Base-by-base conservation (phyloP, 2,329 filamentous ascomycete species). In the Exophiala xenobiotica region DNA sequence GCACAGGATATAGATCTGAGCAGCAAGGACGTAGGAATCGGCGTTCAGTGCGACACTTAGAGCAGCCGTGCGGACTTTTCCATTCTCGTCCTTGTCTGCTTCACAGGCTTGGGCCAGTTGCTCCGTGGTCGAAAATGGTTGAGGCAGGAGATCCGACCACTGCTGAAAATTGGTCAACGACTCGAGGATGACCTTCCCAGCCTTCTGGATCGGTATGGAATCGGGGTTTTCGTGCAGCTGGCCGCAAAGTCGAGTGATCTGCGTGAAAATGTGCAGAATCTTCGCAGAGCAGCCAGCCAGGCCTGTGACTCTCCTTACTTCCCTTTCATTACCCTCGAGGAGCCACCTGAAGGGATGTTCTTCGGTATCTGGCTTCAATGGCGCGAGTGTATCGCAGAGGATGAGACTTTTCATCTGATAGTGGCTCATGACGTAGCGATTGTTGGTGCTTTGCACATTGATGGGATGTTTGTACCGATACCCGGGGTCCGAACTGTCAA, bases 1-100 rank as follows among this genome's bases (percentile, higher is more conserved):
- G 33, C 56, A 59, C 8, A 57, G 37, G 12, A 59, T 43, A 45
- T 59, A 59, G 27, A 59, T 57, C 35, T 57, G 46, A 8, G 50
- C 54, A 2, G 56, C 50, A 3, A 37, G 35, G 16, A 57, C 54
- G 40, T 46, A 59, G 14, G 39, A 49, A 37, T 59, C 33, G 12
- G 50, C 51, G n/a, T 47, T 45, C 3, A 59, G 44, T 14, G 57
- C 51, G 2, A 51, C 54, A 22, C 49, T 51, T 33, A 50, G 40
- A n/a, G 41, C 37, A 6, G 43, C 22, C 14, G 37, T 50, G 7
- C 26, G 12, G 18, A 60, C 46, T 27, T 56, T 47, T 6, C 48
- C 51, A 37, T 58, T 39, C n/a, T 27, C 23, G 31, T 35, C 31
- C 31, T 16, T 14, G 19, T 56, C 46, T 16, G 49, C 47, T 12